Base-by-base conservation (phyloP, 257 asterid genomes). In the Nemophila menziesii region DNA sequence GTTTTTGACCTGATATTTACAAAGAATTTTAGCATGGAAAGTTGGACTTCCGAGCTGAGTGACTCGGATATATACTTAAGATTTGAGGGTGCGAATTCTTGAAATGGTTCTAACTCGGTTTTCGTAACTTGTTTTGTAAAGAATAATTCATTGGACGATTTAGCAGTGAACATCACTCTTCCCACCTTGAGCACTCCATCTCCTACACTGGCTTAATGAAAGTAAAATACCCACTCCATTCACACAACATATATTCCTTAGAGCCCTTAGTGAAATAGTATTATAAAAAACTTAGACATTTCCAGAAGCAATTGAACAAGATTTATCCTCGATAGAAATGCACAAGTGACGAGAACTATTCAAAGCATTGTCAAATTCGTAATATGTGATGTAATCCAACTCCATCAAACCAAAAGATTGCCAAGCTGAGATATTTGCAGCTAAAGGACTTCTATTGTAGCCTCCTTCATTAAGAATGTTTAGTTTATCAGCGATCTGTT, bases 181-280 rank as follows among this genome's bases (percentile, higher is more conserved):
- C 34, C 98, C 98, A 14, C 98, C 98, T 62, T 89, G 95, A 1
- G 95, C 95, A 23, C 87, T 68, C 98, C 98, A 89, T 62, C 73
- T 68, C 69, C 37, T 74, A 58, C 94, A 89, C 21, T 95, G 92
- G 71, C 87, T 78, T 44, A 89, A 64, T 4, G 98, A 84, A 4
- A 82, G 74, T 23, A 80, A 34, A 49, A 84, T 83, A 62, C 80
- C 87, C 60, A 65, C 57, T 63, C 76, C 79, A 33, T 60, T 60
- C 1, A 92, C 86, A 23, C 99, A 90, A 52, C 96, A 85, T 67
- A 62, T 73, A 70, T 66, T 77, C 52, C 93, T 42, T 16, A 90
- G 93, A 11, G 69, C 69, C 71, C 73, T 69, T 75, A 7, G 86
- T 96, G 17, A 72, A 78, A 61, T 90, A 90, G 59, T 89, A 79